phyloP scores from a whole-genome alignment of 805 yeast genomes.

The Grigorovia jiainica region DNA sequence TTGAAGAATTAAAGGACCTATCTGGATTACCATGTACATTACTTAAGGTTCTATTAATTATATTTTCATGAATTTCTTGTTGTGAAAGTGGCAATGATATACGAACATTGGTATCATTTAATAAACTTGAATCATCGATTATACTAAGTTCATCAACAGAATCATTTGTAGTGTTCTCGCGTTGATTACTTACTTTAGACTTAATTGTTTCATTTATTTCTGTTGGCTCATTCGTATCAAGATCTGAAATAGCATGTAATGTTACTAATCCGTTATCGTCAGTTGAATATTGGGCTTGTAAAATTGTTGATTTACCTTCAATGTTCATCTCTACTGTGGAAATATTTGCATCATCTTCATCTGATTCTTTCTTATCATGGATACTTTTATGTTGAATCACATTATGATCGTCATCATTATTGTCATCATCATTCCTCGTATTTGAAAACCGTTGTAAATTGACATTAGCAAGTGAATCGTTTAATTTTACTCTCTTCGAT shows the following conservation, averaged over 20 bases:
- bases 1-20: background rate
- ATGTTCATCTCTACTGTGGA: conserved; percentile 14
- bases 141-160: conserved; percentile 1
- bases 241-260: conserved; percentile 7
- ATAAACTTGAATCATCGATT: background rate
- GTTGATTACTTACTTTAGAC: background rate
- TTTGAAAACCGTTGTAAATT: too few species aligned
- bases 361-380: too few species aligned
- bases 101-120: conserved; percentile 4
- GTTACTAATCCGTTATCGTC: conserved; percentile 14
- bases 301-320: conserved; percentile 14
- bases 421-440: background rate
- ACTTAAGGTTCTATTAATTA: conserved; percentile 2
- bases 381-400: too few species aligned
- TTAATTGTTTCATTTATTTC: background rate
- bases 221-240: background rate
- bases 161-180: background rate
- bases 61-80: background rate
- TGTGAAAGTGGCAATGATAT: conserved; percentile 3
- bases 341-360: background rate
- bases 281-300: conserved; percentile 12
- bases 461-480: conserved; percentile 1
- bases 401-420: background rate
- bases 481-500: background rate
- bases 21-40: background rate